Evolutionary conservation across 768 basidiomycete genomes (phyloP).

Genomic region (Lactifluus piperatus): DNA sequence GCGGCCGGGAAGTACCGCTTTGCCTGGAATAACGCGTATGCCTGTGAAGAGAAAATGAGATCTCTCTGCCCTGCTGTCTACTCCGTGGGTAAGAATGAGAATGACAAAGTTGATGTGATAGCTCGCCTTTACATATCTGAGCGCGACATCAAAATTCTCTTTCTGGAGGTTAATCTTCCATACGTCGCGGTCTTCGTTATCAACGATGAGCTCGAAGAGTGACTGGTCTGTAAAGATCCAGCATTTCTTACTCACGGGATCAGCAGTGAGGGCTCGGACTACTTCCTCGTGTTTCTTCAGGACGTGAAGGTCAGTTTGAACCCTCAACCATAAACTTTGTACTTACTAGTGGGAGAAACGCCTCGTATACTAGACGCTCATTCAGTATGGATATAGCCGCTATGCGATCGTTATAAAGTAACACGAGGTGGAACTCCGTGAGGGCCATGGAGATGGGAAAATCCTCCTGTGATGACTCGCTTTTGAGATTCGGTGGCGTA

Average conservation of each 20-base stretch:
- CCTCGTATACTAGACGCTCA: slow-evolving; percentile 78
- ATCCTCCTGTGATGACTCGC: slow-evolving; percentile 26
- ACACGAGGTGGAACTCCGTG: slow-evolving; percentile 88
- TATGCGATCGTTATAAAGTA: slow-evolving; percentile 74
- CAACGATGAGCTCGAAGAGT: slow-evolving; percentile 77
- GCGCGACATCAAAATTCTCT: slow-evolving; percentile 66
- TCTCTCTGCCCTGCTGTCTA: slow-evolving; percentile 88
- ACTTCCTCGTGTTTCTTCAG: slow-evolving; percentile 65
- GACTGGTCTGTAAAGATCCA: slow-evolving; percentile 91
- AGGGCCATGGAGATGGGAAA: slow-evolving; percentile 70
- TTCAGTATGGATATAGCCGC: slow-evolving; percentile 72
- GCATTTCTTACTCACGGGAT: slow-evolving; percentile 82
- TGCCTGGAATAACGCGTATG: slow-evolving; percentile 66
- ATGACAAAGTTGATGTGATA: background rate
- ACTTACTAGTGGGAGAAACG: slow-evolving; percentile 68
- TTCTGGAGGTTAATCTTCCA: slow-evolving; percentile 87
- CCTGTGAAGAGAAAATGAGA: slow-evolving; percentile 74
- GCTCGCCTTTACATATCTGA: slow-evolving; percentile 72
- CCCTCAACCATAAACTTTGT: background rate
- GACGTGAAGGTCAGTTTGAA: background rate
- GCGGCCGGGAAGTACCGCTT: slow-evolving; percentile 87
- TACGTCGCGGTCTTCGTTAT: slow-evolving; percentile 87
- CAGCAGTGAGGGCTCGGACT: slow-evolving; percentile 68
- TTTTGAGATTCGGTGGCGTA: slow-evolving; percentile 26
- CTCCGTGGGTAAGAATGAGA: background rate